Evolutionary conservation across 768 basidiomycete genomes (phyloP), one percentile per base, ranked within the genome.

Genomic region (Mycena chlorophos): DNA sequence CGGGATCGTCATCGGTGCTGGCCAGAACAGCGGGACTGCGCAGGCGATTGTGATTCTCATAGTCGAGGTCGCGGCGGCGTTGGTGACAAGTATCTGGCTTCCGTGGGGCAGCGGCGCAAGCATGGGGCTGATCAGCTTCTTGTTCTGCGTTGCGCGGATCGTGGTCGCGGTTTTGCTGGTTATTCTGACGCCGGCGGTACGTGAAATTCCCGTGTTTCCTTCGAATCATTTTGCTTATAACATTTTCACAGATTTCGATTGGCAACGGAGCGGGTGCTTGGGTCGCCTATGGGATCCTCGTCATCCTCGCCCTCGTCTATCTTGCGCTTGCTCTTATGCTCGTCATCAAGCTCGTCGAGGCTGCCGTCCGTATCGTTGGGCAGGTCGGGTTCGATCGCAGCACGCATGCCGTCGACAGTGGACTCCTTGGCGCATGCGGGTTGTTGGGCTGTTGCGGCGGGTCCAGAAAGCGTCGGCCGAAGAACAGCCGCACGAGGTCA

Each of bases 101-200:
- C 95, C 95, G 17, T 99, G 96, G 96, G 93, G 92, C 27, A 89
- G 89, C 51, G 94, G 96, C 1, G 94, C 96, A 2, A 91, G 93
- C 58, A 98, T 98, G 97, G 96, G 95, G 14, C 78, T 94, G 30
- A 87, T 96, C 55, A 94, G 91, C 68, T 98, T 98, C 77, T 75
- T 97, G 65, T 88, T 96, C 64, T 94, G 92, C 55, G 90, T 96
- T 4, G 86, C 90, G 20, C 80, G 96, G 61, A 95, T 97, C 64
- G 86, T 94, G 25, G 82, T 94, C 22, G 89, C 91, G 2, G 94
- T 98, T 14, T 72, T 99, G 29, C 76, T 98, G 43, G 89, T 99
- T 63, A 91, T 98, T 60, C 73, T 99, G 48, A 88, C 89, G 16
- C 91, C 94, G 25, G 83, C 88, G 58, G 96, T 98, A 70, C 70